Evolutionary conservation across 495 filamentous ascomycete genomes (phyloP).

Genomic region (Poronia punctata): DNA sequence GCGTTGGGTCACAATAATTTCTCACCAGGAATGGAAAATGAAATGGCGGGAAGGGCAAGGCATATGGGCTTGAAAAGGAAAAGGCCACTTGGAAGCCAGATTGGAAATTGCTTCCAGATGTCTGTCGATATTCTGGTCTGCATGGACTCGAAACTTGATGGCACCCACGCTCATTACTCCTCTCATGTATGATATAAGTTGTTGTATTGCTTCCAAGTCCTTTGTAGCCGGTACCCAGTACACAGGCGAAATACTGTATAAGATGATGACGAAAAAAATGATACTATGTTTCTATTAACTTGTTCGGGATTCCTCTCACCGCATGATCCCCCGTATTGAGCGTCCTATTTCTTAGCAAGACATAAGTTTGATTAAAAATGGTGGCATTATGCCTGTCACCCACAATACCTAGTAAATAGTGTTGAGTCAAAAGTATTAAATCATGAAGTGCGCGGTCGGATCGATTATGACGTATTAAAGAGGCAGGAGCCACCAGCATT

Average conservation of each 20-base stretch:
- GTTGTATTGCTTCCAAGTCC: slow-evolving; percentile 1
- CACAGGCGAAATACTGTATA: slow-evolving; percentile 5
- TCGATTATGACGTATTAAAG: too few species aligned
- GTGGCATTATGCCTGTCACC: too few species aligned
- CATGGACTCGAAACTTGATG: slow-evolving; percentile 7
- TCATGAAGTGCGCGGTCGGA: too few species aligned
- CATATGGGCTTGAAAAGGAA: slow-evolving; percentile 4
- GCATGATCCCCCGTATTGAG: too few species aligned
- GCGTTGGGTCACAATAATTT: slow-evolving; percentile 20
- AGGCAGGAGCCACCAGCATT: too few species aligned
- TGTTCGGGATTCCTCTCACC: not conserved
- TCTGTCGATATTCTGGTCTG: slow-evolving; percentile 2
- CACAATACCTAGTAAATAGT: too few species aligned
- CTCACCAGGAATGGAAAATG: slow-evolving; percentile 12
- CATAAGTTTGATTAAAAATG: too few species aligned
- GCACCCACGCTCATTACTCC: slow-evolving; percentile 22
- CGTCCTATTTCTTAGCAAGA: too few species aligned
- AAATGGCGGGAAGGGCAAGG: slow-evolving; percentile 6
- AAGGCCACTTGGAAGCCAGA: not conserved
- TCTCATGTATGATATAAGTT: slow-evolving; percentile 23
- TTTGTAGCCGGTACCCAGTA: slow-evolving; percentile 7
- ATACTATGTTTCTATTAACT: not conserved
- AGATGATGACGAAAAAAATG: slow-evolving; percentile 9
- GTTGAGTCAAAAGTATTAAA: too few species aligned
- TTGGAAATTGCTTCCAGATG: slow-evolving; percentile 4